These are phyloP conservation scores for Cubamyces lactineus DNA, from an alignment of 768 basidiomycete species.

Conservation along the genomic window DNA sequence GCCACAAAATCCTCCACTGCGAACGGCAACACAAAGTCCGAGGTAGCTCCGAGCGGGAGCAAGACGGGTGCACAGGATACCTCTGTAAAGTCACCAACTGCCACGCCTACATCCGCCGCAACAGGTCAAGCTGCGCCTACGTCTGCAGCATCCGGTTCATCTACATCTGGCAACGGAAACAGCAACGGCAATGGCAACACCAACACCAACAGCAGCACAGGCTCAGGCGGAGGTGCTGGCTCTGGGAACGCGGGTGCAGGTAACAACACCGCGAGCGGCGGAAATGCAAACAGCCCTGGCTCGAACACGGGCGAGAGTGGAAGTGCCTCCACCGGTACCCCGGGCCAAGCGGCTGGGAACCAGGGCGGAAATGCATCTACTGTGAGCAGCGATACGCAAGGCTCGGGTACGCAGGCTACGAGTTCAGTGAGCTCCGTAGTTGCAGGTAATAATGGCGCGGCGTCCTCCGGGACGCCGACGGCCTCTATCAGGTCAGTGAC, in stretches of 20 bases:
- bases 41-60: neutral
- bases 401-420: neutral
- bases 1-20: neutral
- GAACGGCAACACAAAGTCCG: neutral
- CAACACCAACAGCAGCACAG: neutral
- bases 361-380: neutral
- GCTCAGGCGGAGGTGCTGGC: neutral
- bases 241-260: neutral
- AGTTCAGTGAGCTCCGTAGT: neutral
- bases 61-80: neutral
- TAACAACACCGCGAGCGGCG: neutral
- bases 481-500: neutral
- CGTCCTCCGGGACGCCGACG: conserved; percentile 1
- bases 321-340: neutral
- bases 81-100: neutral
- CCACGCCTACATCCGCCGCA: neutral
- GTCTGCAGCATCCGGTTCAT: neutral
- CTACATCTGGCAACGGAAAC: neutral
- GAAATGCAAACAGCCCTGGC: neutral
- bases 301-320: neutral
- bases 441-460: conserved; percentile 13
- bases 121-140: neutral
- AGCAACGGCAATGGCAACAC: neutral
- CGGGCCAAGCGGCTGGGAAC: neutral
- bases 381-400: neutral